Evolutionary conservation across 352 stramenopile genomes (phyloP).

Genomic region (Phytophthora kernoviae): DNA sequence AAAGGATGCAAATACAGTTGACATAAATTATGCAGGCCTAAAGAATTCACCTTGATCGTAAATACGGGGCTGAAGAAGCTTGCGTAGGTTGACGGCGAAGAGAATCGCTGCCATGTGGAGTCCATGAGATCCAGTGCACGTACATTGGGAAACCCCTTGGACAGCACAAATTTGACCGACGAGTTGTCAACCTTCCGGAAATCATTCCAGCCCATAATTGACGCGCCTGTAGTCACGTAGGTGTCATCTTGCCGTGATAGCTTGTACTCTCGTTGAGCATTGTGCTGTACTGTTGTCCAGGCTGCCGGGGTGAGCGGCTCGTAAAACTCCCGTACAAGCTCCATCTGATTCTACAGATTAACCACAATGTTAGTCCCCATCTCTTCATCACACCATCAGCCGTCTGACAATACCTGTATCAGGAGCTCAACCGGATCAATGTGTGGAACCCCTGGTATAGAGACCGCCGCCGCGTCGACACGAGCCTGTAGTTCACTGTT

Average conservation of each 20-base stretch:
- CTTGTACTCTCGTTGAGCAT: conserved; percentile 38
- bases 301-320: conserved; percentile 28
- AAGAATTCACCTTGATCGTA: conserved; percentile 31
- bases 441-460: conserved; percentile 14
- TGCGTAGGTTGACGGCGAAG: conserved; percentile 34
- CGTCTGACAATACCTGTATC: conserved; percentile 21
- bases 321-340: conserved; percentile 50
- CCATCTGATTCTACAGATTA: conserved; percentile 33
- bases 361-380: neutral
- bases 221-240: conserved; percentile 39
- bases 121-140: conserved; percentile 40
- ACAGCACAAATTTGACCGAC: conserved; percentile 51
- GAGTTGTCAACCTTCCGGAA: conserved; percentile 44
- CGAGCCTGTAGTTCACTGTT: conserved; percentile 37
- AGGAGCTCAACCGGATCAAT: conserved; percentile 27
- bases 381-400: too few species aligned
- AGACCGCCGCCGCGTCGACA: conserved; percentile 8
- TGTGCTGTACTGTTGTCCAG: conserved; percentile 21
- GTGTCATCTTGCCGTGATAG: conserved; percentile 24
- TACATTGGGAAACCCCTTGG: conserved; percentile 47
- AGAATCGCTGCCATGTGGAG: conserved; percentile 43
- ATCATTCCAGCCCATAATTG: conserved; percentile 60
- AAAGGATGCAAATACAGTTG: neutral
- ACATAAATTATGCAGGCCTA: neutral
- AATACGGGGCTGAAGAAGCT: conserved; percentile 46